Conservation (phyloP, 2,329 filamentous ascomycete genomes). For the Neopestalotiopsis sp. region DNA sequence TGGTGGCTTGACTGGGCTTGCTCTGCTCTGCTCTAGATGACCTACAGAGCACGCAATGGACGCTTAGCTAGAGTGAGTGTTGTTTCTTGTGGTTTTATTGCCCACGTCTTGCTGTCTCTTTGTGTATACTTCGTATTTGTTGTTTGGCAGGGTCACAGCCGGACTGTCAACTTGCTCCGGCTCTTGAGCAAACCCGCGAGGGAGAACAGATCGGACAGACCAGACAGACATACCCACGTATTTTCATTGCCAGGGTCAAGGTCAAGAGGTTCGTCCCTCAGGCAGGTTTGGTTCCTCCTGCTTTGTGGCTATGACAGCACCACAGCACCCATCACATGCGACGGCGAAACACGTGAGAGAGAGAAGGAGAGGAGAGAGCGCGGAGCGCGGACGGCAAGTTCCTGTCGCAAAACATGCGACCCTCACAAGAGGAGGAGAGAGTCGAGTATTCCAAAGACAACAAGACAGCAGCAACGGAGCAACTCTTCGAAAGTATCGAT, state of each 20-base stretch:
- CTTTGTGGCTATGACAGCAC: constrained; percentile 16
- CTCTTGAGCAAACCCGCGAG: not conserved
- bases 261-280: constrained; percentile 10
- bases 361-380: not conserved
- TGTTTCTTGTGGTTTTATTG: too few relatives aligned
- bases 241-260: constrained; percentile 13
- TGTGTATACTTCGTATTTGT: not conserved
- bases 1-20: constrained; percentile 18
- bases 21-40: not conserved
- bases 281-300: not conserved
- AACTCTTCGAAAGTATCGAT: constrained; percentile 12
- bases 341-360: constrained; percentile 17
- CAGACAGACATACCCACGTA: not conserved
- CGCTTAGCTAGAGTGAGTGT: not conserved
- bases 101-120: not conserved
- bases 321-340: constrained; percentile 2
- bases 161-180: not conserved
- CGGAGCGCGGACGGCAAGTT: constrained; percentile 10
- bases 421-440: not conserved
- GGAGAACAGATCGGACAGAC: not conserved
- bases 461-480: constrained; percentile 7
- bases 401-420: constrained; percentile 2
- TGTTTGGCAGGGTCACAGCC: not conserved
- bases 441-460: not conserved
- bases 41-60: not conserved